phyloP scores from a whole-genome alignment of 2,329 filamentous ascomycete species.

The Arthroderma sp. region DNA sequence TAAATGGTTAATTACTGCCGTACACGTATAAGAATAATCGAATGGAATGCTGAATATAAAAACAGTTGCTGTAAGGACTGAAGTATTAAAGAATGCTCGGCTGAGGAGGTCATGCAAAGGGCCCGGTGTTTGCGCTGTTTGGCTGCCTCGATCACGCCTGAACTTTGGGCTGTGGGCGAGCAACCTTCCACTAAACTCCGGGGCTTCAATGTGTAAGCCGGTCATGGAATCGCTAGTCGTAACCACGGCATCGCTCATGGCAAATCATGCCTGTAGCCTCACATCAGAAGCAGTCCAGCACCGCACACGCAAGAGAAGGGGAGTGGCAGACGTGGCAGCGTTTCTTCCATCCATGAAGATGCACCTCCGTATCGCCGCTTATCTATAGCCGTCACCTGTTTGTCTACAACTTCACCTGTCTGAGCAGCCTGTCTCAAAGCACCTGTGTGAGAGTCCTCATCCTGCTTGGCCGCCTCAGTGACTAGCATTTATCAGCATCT shows the following conservation, averaged over 20 bases:
- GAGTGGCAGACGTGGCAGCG: neutral
- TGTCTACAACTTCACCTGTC: too few relatives aligned
- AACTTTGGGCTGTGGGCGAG: neutral
- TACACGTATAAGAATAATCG: too few relatives aligned
- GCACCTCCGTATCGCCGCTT: neutral
- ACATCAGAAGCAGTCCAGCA: neutral
- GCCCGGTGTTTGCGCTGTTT: neutral
- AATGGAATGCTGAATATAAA: too few relatives aligned
- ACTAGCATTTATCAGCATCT: neutral
- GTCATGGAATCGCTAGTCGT: neutral
- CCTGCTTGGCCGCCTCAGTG: neutral
- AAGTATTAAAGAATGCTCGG: too few relatives aligned
- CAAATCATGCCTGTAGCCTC: slow-evolving; percentile 1
- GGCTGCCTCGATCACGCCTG: neutral
- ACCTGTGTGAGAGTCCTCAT: neutral
- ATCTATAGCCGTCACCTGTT: too few relatives aligned
- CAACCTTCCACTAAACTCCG: neutral
- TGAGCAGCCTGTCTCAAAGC: too few relatives aligned
- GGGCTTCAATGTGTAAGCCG: neutral
- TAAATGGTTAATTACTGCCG: too few relatives aligned
- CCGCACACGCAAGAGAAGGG: neutral
- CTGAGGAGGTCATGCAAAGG: neutral
- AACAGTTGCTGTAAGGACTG: too few relatives aligned
- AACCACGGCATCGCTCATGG: neutral
- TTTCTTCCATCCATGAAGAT: neutral